Evolutionary conservation across 2,329 filamentous ascomycete genomes (phyloP).

Genomic region (Xylariales sp.): DNA sequence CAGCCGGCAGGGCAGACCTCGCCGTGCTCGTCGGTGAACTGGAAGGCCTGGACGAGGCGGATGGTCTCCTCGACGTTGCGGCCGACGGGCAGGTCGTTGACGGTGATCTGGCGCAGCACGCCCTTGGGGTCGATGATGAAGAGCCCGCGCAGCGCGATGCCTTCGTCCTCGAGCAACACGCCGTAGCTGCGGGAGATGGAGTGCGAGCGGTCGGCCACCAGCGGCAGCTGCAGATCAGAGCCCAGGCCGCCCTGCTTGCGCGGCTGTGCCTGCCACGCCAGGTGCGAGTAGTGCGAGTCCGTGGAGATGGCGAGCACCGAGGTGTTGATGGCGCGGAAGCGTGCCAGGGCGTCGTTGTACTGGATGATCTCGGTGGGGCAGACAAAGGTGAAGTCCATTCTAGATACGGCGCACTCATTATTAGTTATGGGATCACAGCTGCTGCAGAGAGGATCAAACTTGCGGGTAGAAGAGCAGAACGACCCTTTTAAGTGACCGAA

Average conservation of each 20-base stretch:
- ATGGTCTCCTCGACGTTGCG: conserved; percentile 61
- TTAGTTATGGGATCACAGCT: too few species aligned
- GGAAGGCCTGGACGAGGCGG: conserved; percentile 68
- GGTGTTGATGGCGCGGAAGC: conserved; percentile 56
- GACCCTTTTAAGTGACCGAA: conserved; percentile 37
- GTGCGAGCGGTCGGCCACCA: conserved; percentile 59
- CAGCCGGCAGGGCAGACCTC: conserved; percentile 60
- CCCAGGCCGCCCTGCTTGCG: conserved; percentile 60
- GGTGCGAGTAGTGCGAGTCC: conserved; percentile 53
- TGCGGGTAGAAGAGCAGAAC: conserved; percentile 63
- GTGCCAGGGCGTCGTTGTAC: conserved; percentile 56
- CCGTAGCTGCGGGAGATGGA: conserved; percentile 58
- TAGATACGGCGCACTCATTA: too few species aligned
- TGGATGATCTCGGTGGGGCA: conserved; percentile 64
- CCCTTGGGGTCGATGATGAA: conserved; percentile 65
- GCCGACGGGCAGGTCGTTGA: conserved; percentile 63
- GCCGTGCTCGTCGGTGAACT: conserved; percentile 81
- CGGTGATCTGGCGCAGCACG: conserved; percentile 56
- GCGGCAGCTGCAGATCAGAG: conserved; percentile 53
- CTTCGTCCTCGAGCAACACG: conserved; percentile 60
- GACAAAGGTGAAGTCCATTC: conserved; percentile 66
- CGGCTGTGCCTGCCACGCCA: conserved; percentile 54
- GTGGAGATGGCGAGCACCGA: conserved; percentile 57
- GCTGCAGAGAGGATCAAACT: too few species aligned
- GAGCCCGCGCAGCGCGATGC: conserved; percentile 57